Base-by-base conservation (phyloP, 805 yeast species). In the Ogataea populi-albae region DNA sequence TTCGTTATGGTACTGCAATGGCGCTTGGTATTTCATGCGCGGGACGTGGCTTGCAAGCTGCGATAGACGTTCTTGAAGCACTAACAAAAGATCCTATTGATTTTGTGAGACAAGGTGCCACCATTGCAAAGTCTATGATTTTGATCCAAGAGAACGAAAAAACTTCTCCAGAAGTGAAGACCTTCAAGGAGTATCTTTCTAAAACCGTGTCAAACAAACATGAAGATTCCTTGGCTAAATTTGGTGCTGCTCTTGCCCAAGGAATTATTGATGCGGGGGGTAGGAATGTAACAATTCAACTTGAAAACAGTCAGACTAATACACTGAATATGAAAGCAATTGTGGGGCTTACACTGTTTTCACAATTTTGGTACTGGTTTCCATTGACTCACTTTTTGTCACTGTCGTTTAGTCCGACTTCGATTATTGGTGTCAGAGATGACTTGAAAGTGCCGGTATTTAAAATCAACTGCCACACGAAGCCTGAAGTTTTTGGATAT, bases 251-350 rank as follows among this genome's bases (percentile, higher is more conserved):
- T 12, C 67, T 93, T 32, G 91, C 96, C 10, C 97, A 91, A 67
- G 98, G 98, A 62, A 91, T 93, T 46, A 81, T 93, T 59, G 97
- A 93, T 66, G 98, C 98, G 8, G 97, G 98, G 64, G 98, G 98
- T 9, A 79, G 98, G 58, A 93, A 93, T 54, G 95, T 85, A n/a
- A 88, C 98, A 0, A 88, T 93, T 46, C 84, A 84, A 49, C 69
- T 91, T 33, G 97, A 93, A 62, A 86, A 89, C 59, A 54, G 79
- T 17, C 89, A 88, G 49, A 87, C 96, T 26, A 94, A 88, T 42
- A 87, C 95, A 15, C 73, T 93, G 47, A 91, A 93, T 63, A 79
- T 82, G 57, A 84, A 85, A 61, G 93, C 96, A 0, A 81, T 93
- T 52, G 95, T 89, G 38, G 98, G 98, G 25, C 67, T 93, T 48